Base-by-base conservation (phyloP, 306 rosid species). In the Fragaria vesca region DNA sequence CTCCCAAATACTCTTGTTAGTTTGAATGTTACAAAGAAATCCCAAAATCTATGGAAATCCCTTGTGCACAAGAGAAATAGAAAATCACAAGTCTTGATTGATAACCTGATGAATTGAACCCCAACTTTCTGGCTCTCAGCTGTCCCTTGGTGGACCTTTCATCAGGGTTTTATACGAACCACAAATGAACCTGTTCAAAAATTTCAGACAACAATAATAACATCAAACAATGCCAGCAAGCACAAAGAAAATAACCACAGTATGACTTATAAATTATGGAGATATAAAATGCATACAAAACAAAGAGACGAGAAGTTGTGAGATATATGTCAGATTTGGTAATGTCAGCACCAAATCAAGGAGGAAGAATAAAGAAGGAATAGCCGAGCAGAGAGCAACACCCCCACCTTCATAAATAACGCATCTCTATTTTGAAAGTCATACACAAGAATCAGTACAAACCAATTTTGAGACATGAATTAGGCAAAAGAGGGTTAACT, bases 171-270 rank as follows among this genome's bases (percentile, higher is more conserved):
- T 82, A 93, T 90, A 43, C 97, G 97, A 78, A 91, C 89, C 82
- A 93, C 98, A 80, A 93, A 93, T 51, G 98, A 93, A 89, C 97
- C 98, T 93, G 90, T 76, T 66, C 82, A 86, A 43, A 20, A 63
- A 71, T 73, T 76, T 67, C 77, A 57, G 71, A 60, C 60, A 58
- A 74, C 34, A 43, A 45, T 45, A 45, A 75, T 58, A 65, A 57
- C 76, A 54, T 75, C 62, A 74, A 63, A 61, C 40, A 40, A 40
- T 40, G 43, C 9, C 5, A 45, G 74, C 81, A 76, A 47, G 42
- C 36, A 72, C 80, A 68, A 52, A 21, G 46, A 8, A 32, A 30
- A 32, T 12, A 76, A 30, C 28, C 9, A 24, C 40, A n/a, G 48
- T 9, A 24, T 43, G 36, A 79, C 65, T 24, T 5, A 36, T 79